These are phyloP conservation scores for Hyaloscypha variabilis DNA, from an alignment of 495 filamentous ascomycete species.

Conservation along the genomic window DNA sequence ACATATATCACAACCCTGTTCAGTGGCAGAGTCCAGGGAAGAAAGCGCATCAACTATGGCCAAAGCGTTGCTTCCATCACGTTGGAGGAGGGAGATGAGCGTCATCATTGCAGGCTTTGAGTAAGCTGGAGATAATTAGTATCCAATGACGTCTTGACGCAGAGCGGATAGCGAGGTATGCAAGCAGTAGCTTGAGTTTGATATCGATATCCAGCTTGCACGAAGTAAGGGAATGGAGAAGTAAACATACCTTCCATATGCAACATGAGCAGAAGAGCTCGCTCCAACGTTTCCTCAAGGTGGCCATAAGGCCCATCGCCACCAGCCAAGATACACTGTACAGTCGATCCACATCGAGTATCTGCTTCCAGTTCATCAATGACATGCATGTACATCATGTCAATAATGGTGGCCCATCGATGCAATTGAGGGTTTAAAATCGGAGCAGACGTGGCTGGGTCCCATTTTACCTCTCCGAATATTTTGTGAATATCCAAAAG, in stretches of 20 bases:
- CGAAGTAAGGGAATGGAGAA: background rate
- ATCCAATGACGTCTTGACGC: background rate
- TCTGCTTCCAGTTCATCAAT: slow-evolving; percentile 5
- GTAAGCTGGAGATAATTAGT: background rate
- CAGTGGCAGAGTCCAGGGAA: background rate
- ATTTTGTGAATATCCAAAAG: slow-evolving; percentile 1
- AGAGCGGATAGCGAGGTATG: background rate
- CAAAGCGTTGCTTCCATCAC: background rate
- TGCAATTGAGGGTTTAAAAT: slow-evolving; percentile 8
- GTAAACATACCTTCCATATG: slow-evolving; percentile 6
- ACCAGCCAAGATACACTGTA: slow-evolving; percentile 11
- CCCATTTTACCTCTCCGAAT: background rate
- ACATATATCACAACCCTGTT: slow-evolving; percentile 7
- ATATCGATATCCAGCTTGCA: background rate
- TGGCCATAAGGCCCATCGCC: background rate
- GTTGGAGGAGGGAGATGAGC: background rate
- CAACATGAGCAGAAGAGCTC: background rate
- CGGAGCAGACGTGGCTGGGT: background rate
- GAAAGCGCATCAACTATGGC: background rate
- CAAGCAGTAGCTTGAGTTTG: background rate
- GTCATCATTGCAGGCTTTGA: background rate
- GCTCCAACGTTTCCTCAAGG: background rate
- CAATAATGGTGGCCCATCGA: slow-evolving; percentile 9
- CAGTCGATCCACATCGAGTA: background rate
- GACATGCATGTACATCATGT: background rate